Percentiles rank a stretch among this genome's conserved stretches.
Conservation (phyloP, 768 basidiomycete species). For the Dioszegia hungarica region DNA sequence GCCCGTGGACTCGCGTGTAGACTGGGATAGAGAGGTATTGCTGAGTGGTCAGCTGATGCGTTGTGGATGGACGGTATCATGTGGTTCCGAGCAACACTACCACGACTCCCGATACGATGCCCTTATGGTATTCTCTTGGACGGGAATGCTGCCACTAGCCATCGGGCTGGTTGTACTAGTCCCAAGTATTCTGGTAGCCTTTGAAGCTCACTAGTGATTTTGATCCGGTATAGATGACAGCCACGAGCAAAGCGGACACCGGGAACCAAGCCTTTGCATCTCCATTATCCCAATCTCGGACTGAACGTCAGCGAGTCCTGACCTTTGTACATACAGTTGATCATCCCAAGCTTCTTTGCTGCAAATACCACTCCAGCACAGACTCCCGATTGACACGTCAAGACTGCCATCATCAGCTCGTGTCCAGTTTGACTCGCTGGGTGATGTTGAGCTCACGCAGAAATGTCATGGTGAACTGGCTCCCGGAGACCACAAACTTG, state of each 20-base stretch:
- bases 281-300: slow-evolving; percentile 72
- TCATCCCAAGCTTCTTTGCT: slow-evolving; percentile 64
- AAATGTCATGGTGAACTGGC: slow-evolving; percentile 94
- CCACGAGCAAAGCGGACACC: slow-evolving; percentile 83
- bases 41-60: slow-evolving; percentile 51
- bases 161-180: too few species aligned
- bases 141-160: too few species aligned
- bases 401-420: slow-evolving; percentile 49
- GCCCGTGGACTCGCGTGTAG: slow-evolving; percentile 58
- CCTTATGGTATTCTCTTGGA: too few species aligned
- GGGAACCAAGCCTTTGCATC: slow-evolving; percentile 94
- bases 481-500: slow-evolving; percentile 96
- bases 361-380: slow-evolving; percentile 70
- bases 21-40: slow-evolving; percentile 96
- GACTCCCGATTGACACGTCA: slow-evolving; percentile 84
- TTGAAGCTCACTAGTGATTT: slow-evolving; percentile 84
- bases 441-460: slow-evolving; percentile 54
- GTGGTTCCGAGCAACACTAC: too few species aligned
- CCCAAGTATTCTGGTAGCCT: too few species aligned
- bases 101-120: too few species aligned
- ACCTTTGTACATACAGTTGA: slow-evolving; percentile 28
- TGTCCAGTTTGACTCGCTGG: too few species aligned
- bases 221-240: slow-evolving; percentile 95
- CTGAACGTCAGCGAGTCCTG: slow-evolving; percentile 7
- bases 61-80: not conserved